Conservation (phyloP, 2,329 filamentous ascomycete genomes). For the Scleromitrula shiraiana region DNA sequence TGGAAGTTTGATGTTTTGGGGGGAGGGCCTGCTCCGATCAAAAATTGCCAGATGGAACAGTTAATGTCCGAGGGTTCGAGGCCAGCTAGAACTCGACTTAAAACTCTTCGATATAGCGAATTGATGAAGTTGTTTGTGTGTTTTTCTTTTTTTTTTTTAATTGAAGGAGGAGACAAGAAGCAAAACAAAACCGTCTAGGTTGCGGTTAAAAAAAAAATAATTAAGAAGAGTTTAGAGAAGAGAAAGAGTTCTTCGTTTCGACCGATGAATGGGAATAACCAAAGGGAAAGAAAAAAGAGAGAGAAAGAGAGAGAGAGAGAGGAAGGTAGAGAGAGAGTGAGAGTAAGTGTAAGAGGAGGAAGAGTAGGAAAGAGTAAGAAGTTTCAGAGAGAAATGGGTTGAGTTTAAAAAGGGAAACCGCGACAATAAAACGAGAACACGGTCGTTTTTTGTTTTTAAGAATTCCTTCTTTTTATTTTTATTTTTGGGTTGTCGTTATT, state of each 20-base stretch:
- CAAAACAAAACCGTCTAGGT: slow-evolving; percentile 17
- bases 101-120: not conserved
- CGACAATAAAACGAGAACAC: too few relatives aligned
- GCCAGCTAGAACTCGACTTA: slow-evolving; percentile 28
- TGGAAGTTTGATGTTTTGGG: slow-evolving; percentile 12
- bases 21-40: slow-evolving; percentile 29
- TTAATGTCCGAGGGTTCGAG: slow-evolving; percentile 31
- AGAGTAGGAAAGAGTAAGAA: not conserved
- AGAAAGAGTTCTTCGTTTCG: not conserved
- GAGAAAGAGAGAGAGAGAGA: not conserved
- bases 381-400: not conserved
- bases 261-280: not conserved
- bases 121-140: not conserved
- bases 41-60: slow-evolving; percentile 28
- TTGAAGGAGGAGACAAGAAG: not conserved
- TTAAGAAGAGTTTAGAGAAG: slow-evolving; percentile 17
- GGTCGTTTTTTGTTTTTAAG: too few relatives aligned
- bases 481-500: too few relatives aligned
- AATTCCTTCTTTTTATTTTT: too few relatives aligned
- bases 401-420: not conserved
- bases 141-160: too few relatives aligned
- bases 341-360: not conserved
- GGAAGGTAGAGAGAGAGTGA: not conserved
- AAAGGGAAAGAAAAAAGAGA: not conserved
- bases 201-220: slow-evolving; percentile 18